phyloP scores from a whole-genome alignment of 2,329 filamentous ascomycete species.

The Sarocladiaceae sp. region DNA sequence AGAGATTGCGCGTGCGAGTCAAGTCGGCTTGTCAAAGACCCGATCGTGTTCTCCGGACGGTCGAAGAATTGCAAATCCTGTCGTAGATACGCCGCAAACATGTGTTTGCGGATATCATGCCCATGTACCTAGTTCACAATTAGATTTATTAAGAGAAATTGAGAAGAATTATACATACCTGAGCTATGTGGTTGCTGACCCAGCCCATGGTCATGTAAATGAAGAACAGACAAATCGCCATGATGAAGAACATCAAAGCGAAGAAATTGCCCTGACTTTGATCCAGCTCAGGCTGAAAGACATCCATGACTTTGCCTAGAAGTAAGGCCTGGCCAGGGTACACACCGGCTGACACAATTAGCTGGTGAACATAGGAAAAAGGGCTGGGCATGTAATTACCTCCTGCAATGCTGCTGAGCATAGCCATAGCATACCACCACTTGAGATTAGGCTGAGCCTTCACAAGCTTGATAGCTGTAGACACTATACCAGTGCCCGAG shows the following conservation, averaged over 20 bases:
- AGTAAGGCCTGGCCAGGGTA: conserved; percentile 27
- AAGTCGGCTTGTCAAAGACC: conserved; percentile 30
- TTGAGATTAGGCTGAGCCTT: too few species aligned
- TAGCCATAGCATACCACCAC: too few species aligned
- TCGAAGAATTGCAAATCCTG: conserved; percentile 40
- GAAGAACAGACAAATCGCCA: conserved; percentile 17
- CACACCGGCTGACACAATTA: conserved; percentile 19
- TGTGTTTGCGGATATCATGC: conserved; percentile 5
- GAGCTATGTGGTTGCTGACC: conserved; percentile 15
- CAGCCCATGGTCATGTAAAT: conserved; percentile 19
- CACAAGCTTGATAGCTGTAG: too few species aligned
- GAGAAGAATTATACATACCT: too few species aligned
- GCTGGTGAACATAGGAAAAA: neutral
- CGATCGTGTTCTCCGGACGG: conserved; percentile 33
- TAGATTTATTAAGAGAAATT: too few species aligned
- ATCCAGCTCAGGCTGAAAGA: conserved; percentile 19
- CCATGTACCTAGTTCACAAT: too few species aligned
- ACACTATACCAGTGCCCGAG: too few species aligned
- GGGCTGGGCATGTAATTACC: too few species aligned
- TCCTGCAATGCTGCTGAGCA: too few species aligned
- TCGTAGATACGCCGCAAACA: conserved; percentile 27
- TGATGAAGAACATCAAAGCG: conserved; percentile 24
- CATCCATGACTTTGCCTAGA: conserved; percentile 23
- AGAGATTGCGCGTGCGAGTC: conserved; percentile 33
- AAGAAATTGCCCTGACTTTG: conserved; percentile 33